These are phyloP conservation scores for Fonsecaea monophora DNA, from an alignment of 2,329 filamentous ascomycete genomes.

Conservation along the genomic window DNA sequence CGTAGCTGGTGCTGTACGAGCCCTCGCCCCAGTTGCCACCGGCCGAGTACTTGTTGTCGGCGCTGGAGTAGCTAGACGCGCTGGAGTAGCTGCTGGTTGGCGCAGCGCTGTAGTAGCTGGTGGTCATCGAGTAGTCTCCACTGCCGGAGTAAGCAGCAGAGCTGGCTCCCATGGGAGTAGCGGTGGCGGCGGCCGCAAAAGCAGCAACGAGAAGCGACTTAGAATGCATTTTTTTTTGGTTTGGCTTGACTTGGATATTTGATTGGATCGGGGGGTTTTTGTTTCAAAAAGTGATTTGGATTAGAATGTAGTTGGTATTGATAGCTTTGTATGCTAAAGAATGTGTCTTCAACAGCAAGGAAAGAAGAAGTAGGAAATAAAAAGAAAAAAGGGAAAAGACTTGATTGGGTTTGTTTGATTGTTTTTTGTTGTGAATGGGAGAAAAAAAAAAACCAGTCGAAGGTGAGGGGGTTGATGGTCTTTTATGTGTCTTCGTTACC, in stretches of 20 bases:
- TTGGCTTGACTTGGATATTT: background rate
- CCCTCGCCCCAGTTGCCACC: background rate
- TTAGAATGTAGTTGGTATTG: conserved; percentile 12
- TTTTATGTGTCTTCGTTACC: conserved; percentile 20
- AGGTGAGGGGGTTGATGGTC: conserved; percentile 1
- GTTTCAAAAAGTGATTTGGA: conserved; percentile 2
- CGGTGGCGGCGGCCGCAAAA: conserved; percentile 31
- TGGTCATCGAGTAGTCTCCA: conserved; percentile 16
- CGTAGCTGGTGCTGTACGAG: conserved; percentile 14
- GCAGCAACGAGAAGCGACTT: conserved; percentile 34
- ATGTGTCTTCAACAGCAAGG: conserved; percentile 34
- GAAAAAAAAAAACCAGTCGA: conserved; percentile 7
- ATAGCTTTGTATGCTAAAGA: conserved; percentile 30
- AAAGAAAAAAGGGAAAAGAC: conserved; percentile 20
- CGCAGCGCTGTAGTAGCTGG: conserved; percentile 17
- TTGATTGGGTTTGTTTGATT: conserved; percentile 27
- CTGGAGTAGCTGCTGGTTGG: background rate
- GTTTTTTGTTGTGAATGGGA: conserved; percentile 24
- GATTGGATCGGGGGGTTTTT: conserved; percentile 10
- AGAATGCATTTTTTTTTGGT: conserved; percentile 31
- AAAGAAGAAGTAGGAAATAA: conserved; percentile 29
- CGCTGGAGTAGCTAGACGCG: conserved; percentile 7
- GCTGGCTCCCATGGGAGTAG: conserved; percentile 29
- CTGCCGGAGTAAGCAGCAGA: conserved; percentile 7
- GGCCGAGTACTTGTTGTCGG: conserved; percentile 5